Base-by-base conservation (phyloP, 2,329 filamentous ascomycete genomes). In the Hypocreales sp. region DNA sequence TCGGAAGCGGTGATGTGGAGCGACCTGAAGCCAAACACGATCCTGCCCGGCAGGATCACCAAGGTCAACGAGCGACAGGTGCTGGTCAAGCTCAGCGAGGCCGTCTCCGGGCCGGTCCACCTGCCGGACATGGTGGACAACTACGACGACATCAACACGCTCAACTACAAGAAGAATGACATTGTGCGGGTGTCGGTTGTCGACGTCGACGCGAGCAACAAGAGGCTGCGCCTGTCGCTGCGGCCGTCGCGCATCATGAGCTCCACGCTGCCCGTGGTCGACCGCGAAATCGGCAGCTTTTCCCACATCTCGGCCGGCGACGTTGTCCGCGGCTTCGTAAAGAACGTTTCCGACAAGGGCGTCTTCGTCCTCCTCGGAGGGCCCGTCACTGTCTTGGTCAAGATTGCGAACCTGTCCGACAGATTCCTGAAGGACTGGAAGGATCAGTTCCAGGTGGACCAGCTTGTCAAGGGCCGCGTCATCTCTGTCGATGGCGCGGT, bases 391-490 rank as follows among this genome's bases (percentile, higher is more conserved):
- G 86, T 76, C 1, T 78, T 86, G 42, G 79, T 93, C 25, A 78
- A 81, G 39, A 77, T 95, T 28, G 72, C 79, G 8, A 86, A 95
- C 48, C 64, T 98, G 10, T 93, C 86, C 0, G 90, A 98, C 48
- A 68, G 72, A 7, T 98, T 76, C 49, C 58, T 98, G 42, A 95
- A 95, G 53, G 82, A 95, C 34, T 98, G 90, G 90, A 92, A 93
- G 56, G 72, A 80, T 20, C 63, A 76, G 24, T 94, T 87, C 55
- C 75, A 90, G 42, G 59, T 87, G 25, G 83, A 92, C 42, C 84
- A 95, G 52, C 64, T 98, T 5, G 83, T 98, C 29, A 83, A 79
- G 51, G 90, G 84, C 27, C 82, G 87, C 37, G 64, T 98, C 33
- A 70, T 79, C 25, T 61, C 72, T 3, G 68, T 86, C 15, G 79